Evolutionary conservation across 306 rosid species (phyloP).

Genomic region (Ceratonia siliqua): DNA sequence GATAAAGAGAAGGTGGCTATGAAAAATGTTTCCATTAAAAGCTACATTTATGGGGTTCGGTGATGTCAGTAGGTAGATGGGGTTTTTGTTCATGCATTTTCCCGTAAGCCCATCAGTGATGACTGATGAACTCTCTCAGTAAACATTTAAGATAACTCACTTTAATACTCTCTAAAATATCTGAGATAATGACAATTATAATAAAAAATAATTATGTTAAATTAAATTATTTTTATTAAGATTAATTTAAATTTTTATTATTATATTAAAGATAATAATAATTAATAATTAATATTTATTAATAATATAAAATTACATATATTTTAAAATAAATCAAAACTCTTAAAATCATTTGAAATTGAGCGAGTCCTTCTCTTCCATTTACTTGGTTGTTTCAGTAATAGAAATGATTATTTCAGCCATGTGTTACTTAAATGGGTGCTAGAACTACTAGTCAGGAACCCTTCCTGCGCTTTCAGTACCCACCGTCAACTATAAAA

Average conservation of each 20-base stretch:
- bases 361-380: not conserved
- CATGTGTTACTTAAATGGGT: not conserved
- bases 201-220: too few species aligned
- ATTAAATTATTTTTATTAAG: too few species aligned
- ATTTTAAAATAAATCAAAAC: too few species aligned
- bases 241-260: too few species aligned
- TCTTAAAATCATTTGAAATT: too few species aligned
- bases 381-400: not conserved
- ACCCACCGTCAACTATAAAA: not conserved
- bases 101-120: not conserved
- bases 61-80: slow-evolving; percentile 61
- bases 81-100: slow-evolving; percentile 24
- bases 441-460: not conserved
- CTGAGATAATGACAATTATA: too few species aligned
- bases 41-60: slow-evolving; percentile 67
- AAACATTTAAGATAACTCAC: slow-evolving; percentile 40
- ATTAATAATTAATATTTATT: too few species aligned
- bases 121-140: not conserved
- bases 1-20: not conserved
- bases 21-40: slow-evolving; percentile 42
- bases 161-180: too few species aligned
- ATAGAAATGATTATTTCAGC: slow-evolving; percentile 10
- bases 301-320: too few species aligned
- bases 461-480: not conserved
- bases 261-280: too few species aligned